A percentile compares a stretch with the other conserved stretches of the same genome.
These are phyloP conservation scores for Torulaspora franciscae DNA, from an alignment of 805 yeast species.

Conservation along the genomic window DNA sequence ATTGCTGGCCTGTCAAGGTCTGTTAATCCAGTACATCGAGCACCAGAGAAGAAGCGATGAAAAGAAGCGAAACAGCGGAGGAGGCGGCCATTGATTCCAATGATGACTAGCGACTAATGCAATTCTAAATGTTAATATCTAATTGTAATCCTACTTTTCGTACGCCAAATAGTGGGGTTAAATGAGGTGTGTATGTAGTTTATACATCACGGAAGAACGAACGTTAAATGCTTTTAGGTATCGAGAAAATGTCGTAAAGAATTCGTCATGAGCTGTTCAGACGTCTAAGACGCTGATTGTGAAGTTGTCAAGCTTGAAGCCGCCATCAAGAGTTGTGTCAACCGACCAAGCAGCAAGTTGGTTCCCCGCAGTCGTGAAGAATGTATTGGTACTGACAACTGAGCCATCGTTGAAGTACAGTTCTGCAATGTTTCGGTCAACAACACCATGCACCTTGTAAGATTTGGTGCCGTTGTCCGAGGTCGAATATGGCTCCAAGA, in stretches of 20 bases:
- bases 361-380: conserved; percentile 23
- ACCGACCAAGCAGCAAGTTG: conserved; percentile 1
- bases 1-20: conserved; percentile 16
- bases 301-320: conserved; percentile 4
- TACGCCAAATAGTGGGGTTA: background rate
- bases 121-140: too few relatives aligned
- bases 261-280: background rate
- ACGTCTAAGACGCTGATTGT: conserved; percentile 8
- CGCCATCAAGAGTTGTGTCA: conserved; percentile 2
- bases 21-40: conserved; percentile 13
- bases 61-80: background rate
- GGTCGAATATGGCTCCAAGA: conserved; percentile 21
- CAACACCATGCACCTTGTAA: conserved; percentile 31
- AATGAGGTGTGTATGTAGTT: background rate
- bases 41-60: conserved; percentile 5
- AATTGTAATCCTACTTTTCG: background rate
- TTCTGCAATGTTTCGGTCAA: conserved; percentile 34
- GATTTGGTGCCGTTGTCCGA: conserved; percentile 12
- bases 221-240: background rate
- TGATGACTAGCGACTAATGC: too few relatives aligned
- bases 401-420: conserved; percentile 34
- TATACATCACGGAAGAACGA: background rate
- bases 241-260: background rate
- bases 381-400: conserved; percentile 28
- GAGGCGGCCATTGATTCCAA: background rate